These are phyloP conservation scores for Geotrichum phurueaensis DNA, from an alignment of 1,139 yeast species.

Conservation along the genomic window DNA sequence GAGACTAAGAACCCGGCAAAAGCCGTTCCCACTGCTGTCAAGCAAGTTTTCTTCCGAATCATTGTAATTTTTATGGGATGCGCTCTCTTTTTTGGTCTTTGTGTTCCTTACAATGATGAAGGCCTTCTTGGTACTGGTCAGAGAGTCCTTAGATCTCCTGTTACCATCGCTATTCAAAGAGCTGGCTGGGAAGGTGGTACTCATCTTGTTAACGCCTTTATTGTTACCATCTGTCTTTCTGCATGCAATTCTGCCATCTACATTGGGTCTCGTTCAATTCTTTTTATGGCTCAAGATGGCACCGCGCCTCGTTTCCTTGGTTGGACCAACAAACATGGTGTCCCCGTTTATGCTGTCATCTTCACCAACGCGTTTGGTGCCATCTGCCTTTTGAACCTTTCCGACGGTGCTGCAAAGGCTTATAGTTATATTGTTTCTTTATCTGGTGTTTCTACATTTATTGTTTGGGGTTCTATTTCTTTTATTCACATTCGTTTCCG, in stretches of 20 bases:
- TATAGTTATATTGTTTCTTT: conserved; percentile 82
- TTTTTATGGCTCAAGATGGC: conserved; percentile 54
- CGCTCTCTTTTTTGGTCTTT: conserved; percentile 72
- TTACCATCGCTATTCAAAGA: conserved; percentile 62
- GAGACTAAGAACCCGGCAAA: conserved; percentile 78
- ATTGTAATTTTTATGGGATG: conserved; percentile 73
- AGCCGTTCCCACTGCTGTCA: conserved; percentile 78
- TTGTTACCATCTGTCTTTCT: conserved; percentile 59
- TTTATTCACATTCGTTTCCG: conserved; percentile 49
- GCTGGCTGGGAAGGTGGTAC: conserved; percentile 69
- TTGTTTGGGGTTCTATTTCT: conserved; percentile 49
- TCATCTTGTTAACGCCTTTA: conserved; percentile 68
- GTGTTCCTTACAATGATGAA: conserved; percentile 73
- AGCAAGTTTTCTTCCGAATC: conserved; percentile 76
- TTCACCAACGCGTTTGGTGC: conserved; percentile 40
- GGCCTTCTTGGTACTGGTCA: conserved; percentile 35
- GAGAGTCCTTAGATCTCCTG: conserved; percentile 59
- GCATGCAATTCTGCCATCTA: conserved; percentile 73
- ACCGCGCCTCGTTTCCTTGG: conserved; percentile 56
- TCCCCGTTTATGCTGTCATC: conserved; percentile 51
- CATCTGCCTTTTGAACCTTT: conserved; percentile 61
- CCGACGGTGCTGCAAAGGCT: conserved; percentile 59
- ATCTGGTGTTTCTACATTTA: conserved; percentile 52
- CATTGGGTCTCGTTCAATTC: conserved; percentile 54
- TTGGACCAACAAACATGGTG: conserved; percentile 53